These are phyloP conservation scores for Styphnolobium japonicum DNA, from an alignment of 306 rosid species.

Conservation along the genomic window DNA sequence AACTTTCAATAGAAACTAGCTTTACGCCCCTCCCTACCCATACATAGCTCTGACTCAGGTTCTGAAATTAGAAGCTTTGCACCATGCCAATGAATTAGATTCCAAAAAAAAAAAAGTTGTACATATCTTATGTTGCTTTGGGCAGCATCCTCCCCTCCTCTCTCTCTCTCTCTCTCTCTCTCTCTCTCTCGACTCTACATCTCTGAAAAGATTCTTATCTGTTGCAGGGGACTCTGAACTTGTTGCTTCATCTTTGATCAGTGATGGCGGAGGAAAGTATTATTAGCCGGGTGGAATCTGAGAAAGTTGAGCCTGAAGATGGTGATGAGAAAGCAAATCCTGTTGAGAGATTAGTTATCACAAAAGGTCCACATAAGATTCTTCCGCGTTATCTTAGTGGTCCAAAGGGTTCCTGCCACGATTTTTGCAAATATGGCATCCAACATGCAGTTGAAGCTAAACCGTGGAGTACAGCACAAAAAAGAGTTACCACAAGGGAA, in stretches of 20 bases:
- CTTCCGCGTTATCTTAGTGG: slow-evolving; percentile 63
- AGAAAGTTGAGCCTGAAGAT: slow-evolving; percentile 21
- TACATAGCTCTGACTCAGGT: neutral
- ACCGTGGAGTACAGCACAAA: slow-evolving; percentile 35
- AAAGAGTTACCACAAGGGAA: slow-evolving; percentile 17
- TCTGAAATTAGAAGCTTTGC: slow-evolving; percentile 6
- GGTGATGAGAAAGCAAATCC: slow-evolving; percentile 22
- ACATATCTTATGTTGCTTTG: slow-evolving; percentile 14
- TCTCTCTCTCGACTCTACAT: no score
- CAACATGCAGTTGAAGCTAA: slow-evolving; percentile 40
- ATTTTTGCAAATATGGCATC: slow-evolving; percentile 73
- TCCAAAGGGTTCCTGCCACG: slow-evolving; percentile 72
- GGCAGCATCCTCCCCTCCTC: neutral
- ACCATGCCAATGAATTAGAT: neutral
- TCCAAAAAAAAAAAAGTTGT: neutral
- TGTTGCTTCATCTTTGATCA: slow-evolving; percentile 20
- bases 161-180: no score
- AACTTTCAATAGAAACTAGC: no score
- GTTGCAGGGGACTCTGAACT: slow-evolving; percentile 40
- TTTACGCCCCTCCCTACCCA: no score
- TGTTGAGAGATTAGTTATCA: slow-evolving; percentile 2
- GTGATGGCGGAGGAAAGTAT: slow-evolving; percentile 44
- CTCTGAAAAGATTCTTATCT: slow-evolving; percentile 25
- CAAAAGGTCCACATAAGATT: slow-evolving; percentile 27
- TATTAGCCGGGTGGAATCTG: slow-evolving; percentile 32